Base-by-base conservation (phyloP, 129 eudicot species). In the Artemisia annua region DNA sequence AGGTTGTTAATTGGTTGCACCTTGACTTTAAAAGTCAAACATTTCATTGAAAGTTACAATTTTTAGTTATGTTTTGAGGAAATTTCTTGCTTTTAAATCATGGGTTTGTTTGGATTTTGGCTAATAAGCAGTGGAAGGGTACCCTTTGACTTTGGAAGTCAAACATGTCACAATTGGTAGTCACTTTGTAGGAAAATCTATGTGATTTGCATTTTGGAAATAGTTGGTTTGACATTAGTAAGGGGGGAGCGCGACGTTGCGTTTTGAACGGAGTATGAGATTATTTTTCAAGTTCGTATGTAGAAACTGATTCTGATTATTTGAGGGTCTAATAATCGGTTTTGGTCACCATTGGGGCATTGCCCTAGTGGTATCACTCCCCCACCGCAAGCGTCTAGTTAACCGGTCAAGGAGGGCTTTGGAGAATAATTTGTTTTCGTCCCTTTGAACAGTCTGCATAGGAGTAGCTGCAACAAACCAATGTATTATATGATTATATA, bases 21-120 rank as follows among this genome's bases (percentile, higher is more conserved):
- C 7, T 51, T 70, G 72, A 78, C 67, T 70, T 63, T 54, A 19
- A n/a, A 78, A 15, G 72, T 53, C 82, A 71, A 78, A 54, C 77
- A 53, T 63, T 43, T 53, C n/a, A n/a, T 17, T 19, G 5, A 53
- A 50, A 50, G 32, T 48, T 14, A n/a, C 7, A 20, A 32, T 8
- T 1, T 50, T 24, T 77, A 3, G 26, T 24, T 24, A 24, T 24
- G 26, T 24, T 24, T 32, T 4, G 7, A 0, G 11, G 2, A 70
- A 32, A 4, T 54, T 54, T n/a, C 12, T 28, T 54, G 15, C 19
- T 64, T 74, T 74, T 46, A 22, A 44, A 48, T 56, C 50, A 55
- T 75, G 66, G 48, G 66, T 66, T n/a, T 66, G 55, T 20, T 49
- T 28, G 61, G 11, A 16, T 48, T 26, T 63, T 0, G 7, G 15